A percentile compares a stretch with the other conserved stretches of the same genome.
phyloP scores from a whole-genome alignment of 2,329 filamentous ascomycete species.

The Bipolaris zeicola region DNA sequence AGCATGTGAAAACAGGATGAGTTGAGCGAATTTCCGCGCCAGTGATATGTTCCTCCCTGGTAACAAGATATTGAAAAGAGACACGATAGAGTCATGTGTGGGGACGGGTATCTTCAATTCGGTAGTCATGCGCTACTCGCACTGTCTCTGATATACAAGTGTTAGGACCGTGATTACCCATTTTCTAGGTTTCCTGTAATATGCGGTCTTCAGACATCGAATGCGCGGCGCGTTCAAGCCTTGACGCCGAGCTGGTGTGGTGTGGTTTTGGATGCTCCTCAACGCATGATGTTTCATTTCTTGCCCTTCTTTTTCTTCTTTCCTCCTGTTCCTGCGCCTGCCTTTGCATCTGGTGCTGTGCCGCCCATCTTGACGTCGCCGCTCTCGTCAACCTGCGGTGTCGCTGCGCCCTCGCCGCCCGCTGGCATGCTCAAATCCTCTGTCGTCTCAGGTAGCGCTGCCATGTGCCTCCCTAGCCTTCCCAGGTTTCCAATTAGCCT shows the following conservation, averaged over 20 bases:
- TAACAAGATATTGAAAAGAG: not conserved
- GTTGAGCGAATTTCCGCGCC: not conserved
- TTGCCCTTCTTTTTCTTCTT: slow-evolving; percentile 60
- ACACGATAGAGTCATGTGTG: not conserved
- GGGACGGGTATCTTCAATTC: slow-evolving; percentile 9
- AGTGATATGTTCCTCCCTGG: not conserved
- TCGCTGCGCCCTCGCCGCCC: slow-evolving; percentile 34
- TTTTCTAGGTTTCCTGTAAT: not conserved
- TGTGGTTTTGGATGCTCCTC: not conserved
- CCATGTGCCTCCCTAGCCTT: slow-evolving; percentile 70
- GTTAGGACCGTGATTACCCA: not conserved
- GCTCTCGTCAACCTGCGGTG: slow-evolving; percentile 41
- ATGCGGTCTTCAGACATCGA: not conserved
- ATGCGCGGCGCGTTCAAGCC: not conserved
- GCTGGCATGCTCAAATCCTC: slow-evolving; percentile 48
- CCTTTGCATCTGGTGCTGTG: slow-evolving; percentile 22
- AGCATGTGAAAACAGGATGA: not conserved
- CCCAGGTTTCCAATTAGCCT: slow-evolving; percentile 79
- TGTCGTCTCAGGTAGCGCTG: slow-evolving; percentile 52
- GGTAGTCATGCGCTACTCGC: slow-evolving; percentile 1
- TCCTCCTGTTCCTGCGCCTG: slow-evolving; percentile 40
- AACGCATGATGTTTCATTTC: slow-evolving; percentile 46
- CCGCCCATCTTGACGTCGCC: slow-evolving; percentile 40
- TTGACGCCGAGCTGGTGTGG: not conserved
- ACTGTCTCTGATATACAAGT: not conserved